Conservation (phyloP, 352 stramenopile genomes). For the Phytophthora melonis region DNA sequence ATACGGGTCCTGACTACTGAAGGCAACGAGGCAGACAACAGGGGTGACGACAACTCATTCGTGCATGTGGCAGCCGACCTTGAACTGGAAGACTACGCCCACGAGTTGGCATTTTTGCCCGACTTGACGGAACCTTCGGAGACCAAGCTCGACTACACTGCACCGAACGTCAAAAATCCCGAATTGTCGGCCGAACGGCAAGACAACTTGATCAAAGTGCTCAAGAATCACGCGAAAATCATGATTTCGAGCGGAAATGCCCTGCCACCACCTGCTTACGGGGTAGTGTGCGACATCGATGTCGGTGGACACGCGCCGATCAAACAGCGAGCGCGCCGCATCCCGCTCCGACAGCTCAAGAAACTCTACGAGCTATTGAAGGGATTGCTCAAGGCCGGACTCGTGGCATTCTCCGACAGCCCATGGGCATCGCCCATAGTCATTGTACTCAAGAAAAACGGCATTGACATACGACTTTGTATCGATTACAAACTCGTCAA, state of each 20-base stretch:
- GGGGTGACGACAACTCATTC: neutral
- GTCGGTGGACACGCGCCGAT: too few relatives aligned
- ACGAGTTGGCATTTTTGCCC: neutral
- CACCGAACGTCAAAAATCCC: neutral
- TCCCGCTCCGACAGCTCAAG: too few relatives aligned
- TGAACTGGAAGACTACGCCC: neutral
- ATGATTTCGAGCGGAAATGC: conserved; percentile 16
- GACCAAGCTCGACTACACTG: neutral
- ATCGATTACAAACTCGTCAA: neutral
- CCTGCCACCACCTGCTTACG: conserved; percentile 4
- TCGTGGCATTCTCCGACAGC: conserved; percentile 1
- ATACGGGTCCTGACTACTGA: neutral
- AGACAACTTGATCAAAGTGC: neutral
- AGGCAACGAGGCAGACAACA: neutral
- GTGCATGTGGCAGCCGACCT: neutral
- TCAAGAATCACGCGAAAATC: neutral
- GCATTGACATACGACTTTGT: neutral
- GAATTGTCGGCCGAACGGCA: neutral
- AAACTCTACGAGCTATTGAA: too few relatives aligned
- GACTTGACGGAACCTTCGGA: neutral
- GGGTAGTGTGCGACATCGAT: too few relatives aligned
- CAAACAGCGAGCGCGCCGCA: too few relatives aligned
- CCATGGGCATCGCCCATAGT: conserved; percentile 9
- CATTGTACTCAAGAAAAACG: conserved; percentile 14
- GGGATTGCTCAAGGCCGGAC: neutral